Base-by-base conservation (phyloP, 2,329 filamentous ascomycete genomes). In the Diaporthe sp. region DNA sequence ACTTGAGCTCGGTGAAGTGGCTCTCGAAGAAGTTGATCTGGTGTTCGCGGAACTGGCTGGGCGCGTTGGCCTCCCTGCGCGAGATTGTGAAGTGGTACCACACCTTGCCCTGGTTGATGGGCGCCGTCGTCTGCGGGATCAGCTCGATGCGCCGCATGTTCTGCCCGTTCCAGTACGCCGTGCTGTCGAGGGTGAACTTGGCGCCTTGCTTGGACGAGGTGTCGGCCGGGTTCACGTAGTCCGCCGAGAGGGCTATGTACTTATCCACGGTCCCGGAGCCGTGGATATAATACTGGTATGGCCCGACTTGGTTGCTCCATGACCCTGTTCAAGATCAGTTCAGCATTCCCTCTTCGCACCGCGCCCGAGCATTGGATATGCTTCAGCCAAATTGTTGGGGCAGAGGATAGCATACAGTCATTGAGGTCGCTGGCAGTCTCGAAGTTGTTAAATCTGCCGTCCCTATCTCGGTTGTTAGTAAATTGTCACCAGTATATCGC, bases 211-310 rank as follows among this genome's bases (percentile, higher is more conserved):
- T 87, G 66, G 90, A 91, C 68, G 85, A 86, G 0, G 84, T 86
- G 81, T 94, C 92, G 77, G 88, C 88, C 0, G 91, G 89, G 83
- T 93, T 94, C 84, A 92, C 92, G 86, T 86, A 92, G 75, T 83
- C 82, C 0, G 90, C 81, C 2, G 87, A 88, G 1, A 94, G 85
- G 78, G 90, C 90, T 77, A 94, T 87, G 82, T 94, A 94, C 78
- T 88, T 83, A 35, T 86, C 86, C 13, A 90, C 86, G 1, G 83
- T 72, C 12, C 86, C 88, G 5, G 85, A 84, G 50, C 93, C 93
- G 84, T 94, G 93, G 80, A 94, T 94, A 84, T 94, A 94, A 86
- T 93, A 94, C 82, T 94, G 92, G 83, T 93, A 94, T 0, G 91
- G 88, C n/a, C 91, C 91, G 78, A 93, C 90, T 82, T 92, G 89